Conservation (phyloP, 257 asterid species). For the Catharanthus roseus region DNA sequence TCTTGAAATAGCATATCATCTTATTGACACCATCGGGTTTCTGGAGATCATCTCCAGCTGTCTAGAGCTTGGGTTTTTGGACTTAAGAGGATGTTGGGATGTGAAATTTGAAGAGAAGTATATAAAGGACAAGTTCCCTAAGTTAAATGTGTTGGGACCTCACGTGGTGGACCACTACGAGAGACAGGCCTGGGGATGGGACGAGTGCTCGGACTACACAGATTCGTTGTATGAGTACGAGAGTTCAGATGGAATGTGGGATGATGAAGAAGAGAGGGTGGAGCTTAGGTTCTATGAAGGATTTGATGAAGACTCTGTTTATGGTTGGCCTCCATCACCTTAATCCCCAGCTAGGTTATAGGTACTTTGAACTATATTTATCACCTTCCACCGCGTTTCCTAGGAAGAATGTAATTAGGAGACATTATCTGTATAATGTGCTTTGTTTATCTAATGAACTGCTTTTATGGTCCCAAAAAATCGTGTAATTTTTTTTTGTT, state of each 20-base stretch:
- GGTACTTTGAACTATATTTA: too few species aligned
- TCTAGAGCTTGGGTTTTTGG: conserved; percentile 26
- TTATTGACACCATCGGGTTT: conserved; percentile 21
- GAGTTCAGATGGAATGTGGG: conserved; percentile 37
- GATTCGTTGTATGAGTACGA: conserved; percentile 35
- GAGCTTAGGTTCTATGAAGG: conserved; percentile 38
- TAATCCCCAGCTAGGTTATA: conserved; percentile 8
- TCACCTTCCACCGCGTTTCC: not conserved
- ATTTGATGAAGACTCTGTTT: conserved; percentile 23
- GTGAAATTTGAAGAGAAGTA: conserved; percentile 39
- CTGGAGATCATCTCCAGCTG: conserved; percentile 29
- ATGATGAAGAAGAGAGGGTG: conserved; percentile 26
- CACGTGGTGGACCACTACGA: conserved; percentile 34
- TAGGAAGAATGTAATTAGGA: not conserved
- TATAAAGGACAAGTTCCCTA: conserved; percentile 28
- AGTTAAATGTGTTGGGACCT: conserved; percentile 39
- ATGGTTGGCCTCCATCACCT: conserved; percentile 53
- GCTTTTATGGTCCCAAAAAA: not conserved
- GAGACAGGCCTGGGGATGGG: conserved; percentile 30
- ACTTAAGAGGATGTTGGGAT: conserved; percentile 47
- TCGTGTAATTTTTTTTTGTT: not conserved
- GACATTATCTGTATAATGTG: not conserved
- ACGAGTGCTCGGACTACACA: conserved; percentile 34
- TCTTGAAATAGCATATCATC: conserved; percentile 38
- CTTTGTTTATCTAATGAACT: not conserved